Conservation (phyloP, 208 protist species). For the Wallacemonas sp. region DNA sequence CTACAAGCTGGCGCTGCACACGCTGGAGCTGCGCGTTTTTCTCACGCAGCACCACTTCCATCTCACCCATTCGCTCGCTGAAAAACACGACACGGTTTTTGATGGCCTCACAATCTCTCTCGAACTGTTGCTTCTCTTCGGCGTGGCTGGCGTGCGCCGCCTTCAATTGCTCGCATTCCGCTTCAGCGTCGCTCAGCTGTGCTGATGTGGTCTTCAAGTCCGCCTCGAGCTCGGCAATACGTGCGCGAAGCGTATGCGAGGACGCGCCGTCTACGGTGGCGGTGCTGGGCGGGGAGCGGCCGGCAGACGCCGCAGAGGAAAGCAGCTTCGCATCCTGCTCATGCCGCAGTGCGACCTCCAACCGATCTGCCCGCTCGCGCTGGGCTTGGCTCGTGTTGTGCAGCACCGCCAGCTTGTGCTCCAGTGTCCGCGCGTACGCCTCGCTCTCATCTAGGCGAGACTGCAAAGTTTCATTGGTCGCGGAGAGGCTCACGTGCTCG, state of each 20-base stretch:
- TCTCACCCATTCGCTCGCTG: slow-evolving; percentile 24
- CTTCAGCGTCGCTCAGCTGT: slow-evolving; percentile 1
- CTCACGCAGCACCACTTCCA: slow-evolving; percentile 23
- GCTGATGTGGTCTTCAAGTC: not conserved
- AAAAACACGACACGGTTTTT: slow-evolving; percentile 8
- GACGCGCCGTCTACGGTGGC: no score
- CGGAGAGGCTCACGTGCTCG: slow-evolving; percentile 21
- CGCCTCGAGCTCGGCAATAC: slow-evolving; percentile 24
- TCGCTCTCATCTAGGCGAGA: slow-evolving; percentile 22
- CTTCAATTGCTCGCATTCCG: slow-evolving; percentile 9
- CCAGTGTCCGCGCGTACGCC: slow-evolving; percentile 20
- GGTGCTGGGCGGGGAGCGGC: no score
- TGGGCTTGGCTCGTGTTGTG: slow-evolving; percentile 39
- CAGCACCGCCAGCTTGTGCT: slow-evolving; percentile 29
- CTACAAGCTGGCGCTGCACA: slow-evolving; percentile 20
- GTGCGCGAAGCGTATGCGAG: slow-evolving; percentile 9
- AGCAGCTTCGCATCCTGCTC: slow-evolving; percentile 38
- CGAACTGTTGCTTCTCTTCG: slow-evolving; percentile 24
- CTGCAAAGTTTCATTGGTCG: slow-evolving; percentile 29
- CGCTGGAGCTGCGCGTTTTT: slow-evolving; percentile 18
- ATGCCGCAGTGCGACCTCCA: slow-evolving; percentile 59
- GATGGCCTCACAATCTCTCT: slow-evolving; percentile 19
- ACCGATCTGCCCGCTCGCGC: slow-evolving; percentile 27
- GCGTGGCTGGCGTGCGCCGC: slow-evolving; percentile 6
- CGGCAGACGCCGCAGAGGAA: slow-evolving; percentile 16